Evolutionary conservation across 257 asterid genomes (phyloP), one percentile per base, ranked within the genome.

Genomic region (Agastache rugosa): DNA sequence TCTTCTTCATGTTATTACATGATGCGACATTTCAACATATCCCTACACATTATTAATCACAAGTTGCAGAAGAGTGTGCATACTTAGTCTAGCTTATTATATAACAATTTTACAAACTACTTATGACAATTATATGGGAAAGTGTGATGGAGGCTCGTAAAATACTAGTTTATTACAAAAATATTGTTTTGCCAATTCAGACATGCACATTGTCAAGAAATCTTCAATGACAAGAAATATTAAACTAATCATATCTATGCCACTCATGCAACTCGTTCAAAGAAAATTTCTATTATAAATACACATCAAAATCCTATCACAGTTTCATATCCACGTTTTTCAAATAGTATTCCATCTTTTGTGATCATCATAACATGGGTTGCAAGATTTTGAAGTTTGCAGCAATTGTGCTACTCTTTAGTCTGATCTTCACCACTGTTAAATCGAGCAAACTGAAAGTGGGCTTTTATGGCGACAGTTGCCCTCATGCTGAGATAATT

Each of bases 401-500:
- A 47, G 79, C 66, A 25, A 16, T 55, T 79, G 17, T 75, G 75
- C 15, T 82, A 63, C 11, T 79, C 17, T 27, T 75, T 20, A 6
- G 62, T 73, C 29, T 12, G 5, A 39, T 74, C 23, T 51, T 56
- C 56, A 60, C 25, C 6, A 17, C 35, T 79, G 86, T 79, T 11
- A 10, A 27, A 5, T 35, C 69, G 0, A 8, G 56, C 2, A 72
- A 63, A 17, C 81, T 85, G 62, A 65, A 14, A 48, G 85, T 81
- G 1, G 94, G 90, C 17, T 88, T 67, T 69, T 86, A 88, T 68
- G 41, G n/a, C 2, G 9, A 71, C 8, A 31, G 77, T 2, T 88
- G 94, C 72, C 91, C 90, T 5, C 50, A 29, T 0, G 94, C 87
- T 8, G 91, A 88, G 80, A n/a, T 39, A 5, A 85, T 88, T 31